A percentile compares a stretch with the other conserved stretches of the same genome.
These are phyloP conservation scores for Candida sanyiensis DNA, from an alignment of 805 yeast species.

Conservation along the genomic window DNA sequence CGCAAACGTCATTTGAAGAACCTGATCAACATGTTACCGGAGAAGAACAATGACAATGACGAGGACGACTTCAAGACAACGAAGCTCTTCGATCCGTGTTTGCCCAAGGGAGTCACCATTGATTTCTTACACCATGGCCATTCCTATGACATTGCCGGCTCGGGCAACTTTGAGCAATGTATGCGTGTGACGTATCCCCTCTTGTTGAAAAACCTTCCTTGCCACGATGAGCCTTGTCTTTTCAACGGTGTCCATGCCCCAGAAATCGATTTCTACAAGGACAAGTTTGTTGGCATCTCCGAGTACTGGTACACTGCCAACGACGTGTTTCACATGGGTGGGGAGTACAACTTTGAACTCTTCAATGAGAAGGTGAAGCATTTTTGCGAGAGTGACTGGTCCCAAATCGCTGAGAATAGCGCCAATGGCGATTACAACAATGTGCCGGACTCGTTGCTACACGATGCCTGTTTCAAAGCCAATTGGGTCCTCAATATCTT, in stretches of 20 bases:
- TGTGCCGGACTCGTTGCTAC: slow-evolving; percentile 50
- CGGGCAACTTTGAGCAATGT: slow-evolving; percentile 77
- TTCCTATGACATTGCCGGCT: slow-evolving; percentile 54
- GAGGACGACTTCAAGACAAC: slow-evolving; percentile 38
- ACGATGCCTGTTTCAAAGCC: slow-evolving; percentile 87
- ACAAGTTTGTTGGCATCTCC: slow-evolving; percentile 86
- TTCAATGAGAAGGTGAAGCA: slow-evolving; percentile 61
- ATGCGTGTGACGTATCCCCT: slow-evolving; percentile 68
- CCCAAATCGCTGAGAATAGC: slow-evolving; percentile 41
- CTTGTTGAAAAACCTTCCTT: slow-evolving; percentile 71
- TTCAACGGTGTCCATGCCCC: slow-evolving; percentile 97
- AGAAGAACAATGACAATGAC: slow-evolving; percentile 40
- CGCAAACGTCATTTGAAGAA: slow-evolving; percentile 62
- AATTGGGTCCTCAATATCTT: slow-evolving; percentile 87
- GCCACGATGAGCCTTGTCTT: slow-evolving; percentile 82
- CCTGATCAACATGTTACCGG: slow-evolving; percentile 45
- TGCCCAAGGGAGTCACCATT: slow-evolving; percentile 56
- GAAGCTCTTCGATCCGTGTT: slow-evolving; percentile 65
- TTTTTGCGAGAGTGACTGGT: slow-evolving; percentile 80
- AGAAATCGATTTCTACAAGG: slow-evolving; percentile 66
- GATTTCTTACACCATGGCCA: slow-evolving; percentile 43
- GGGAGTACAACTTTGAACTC: slow-evolving; percentile 71
- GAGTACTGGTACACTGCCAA: slow-evolving; percentile 98
- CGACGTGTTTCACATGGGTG: slow-evolving; percentile 84
- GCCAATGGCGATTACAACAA: slow-evolving; percentile 52